Evolutionary conservation across 2,329 filamentous ascomycete genomes (phyloP).

Genomic region (Calonectria multiphialidica): DNA sequence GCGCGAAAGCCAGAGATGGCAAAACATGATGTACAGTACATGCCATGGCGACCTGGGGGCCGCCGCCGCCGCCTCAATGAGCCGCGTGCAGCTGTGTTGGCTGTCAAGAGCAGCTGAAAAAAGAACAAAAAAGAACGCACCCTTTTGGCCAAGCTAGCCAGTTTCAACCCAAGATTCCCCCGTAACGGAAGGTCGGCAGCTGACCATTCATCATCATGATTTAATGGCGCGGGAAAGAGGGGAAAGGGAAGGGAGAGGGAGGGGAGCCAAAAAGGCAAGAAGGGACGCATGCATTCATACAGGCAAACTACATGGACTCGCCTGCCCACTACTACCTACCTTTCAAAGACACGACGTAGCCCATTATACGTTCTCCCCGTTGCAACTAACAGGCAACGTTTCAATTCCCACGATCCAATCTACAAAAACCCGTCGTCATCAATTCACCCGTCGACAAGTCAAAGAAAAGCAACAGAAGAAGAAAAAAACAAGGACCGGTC

Average conservation of each 20-base stretch:
- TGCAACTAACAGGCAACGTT: not conserved
- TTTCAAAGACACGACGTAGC: not conserved
- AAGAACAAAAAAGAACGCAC: not conserved
- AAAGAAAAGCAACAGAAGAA: not conserved
- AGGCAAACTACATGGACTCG: not conserved
- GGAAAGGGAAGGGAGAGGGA: not conserved
- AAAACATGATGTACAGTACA: not conserved
- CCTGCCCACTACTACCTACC: not conserved
- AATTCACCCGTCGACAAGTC: not conserved
- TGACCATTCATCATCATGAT: not conserved
- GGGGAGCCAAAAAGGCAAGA: not conserved
- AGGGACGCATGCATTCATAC: not conserved
- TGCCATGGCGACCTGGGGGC: not conserved
- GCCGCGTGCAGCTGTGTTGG: not conserved
- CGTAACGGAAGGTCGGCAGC: conserved; percentile 1
- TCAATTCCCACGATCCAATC: not conserved
- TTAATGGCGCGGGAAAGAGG: conserved; percentile 6
- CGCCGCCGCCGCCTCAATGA: not conserved
- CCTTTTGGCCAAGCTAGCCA: not conserved
- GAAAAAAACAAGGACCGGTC: not conserved
- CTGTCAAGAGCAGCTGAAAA: not conserved
- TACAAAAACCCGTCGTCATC: not conserved
- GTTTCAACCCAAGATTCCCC: not conserved
- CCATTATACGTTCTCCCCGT: not conserved
- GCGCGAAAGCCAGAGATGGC: not conserved